Evolutionary conservation across 805 yeast species (phyloP).

Genomic region (Ogataea neopini): DNA sequence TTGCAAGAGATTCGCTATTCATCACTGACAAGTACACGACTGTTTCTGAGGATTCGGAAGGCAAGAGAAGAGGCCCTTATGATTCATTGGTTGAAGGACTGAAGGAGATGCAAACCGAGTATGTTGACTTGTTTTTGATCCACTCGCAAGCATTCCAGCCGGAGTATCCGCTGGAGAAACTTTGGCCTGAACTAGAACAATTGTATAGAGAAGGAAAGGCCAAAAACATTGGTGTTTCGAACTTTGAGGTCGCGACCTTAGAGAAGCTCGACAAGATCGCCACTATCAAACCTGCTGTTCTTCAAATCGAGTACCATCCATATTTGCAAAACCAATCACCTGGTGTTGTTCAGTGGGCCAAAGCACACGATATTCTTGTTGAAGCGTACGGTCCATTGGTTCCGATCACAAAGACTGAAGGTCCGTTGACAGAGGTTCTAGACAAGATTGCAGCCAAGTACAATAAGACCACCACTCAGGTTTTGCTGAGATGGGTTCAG

Average conservation of each 20-base stretch:
- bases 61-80: constrained; percentile 42
- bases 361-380: constrained; percentile 37
- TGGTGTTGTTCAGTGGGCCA: constrained; percentile 43
- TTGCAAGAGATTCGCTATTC: constrained; percentile 48
- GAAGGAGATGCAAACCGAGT: constrained; percentile 47
- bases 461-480: constrained; percentile 39
- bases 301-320: constrained; percentile 68
- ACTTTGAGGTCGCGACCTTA: constrained; percentile 49
- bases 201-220: constrained; percentile 54
- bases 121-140: constrained; percentile 60
- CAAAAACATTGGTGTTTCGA: constrained; percentile 49
- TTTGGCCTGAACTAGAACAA: constrained; percentile 51
- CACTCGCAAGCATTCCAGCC: constrained; percentile 53
- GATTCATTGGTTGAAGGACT: constrained; percentile 48
- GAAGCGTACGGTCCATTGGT: constrained; percentile 51
- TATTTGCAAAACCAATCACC: constrained; percentile 61
- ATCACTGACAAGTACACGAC: constrained; percentile 59
- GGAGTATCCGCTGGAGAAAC: constrained; percentile 41
- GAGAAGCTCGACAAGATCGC: constrained; percentile 41
- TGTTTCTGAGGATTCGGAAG: constrained; percentile 30
- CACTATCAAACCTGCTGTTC: constrained; percentile 51
- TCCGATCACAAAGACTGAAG: constrained; percentile 40
- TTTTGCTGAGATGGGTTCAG: constrained; percentile 46
- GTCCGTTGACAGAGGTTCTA: constrained; percentile 37
- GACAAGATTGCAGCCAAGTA: constrained; percentile 37